Percentiles rank a stretch among this genome's conserved stretches.
phyloP scores from a whole-genome alignment of 768 basidiomycete genomes.

The Pleurotus tuoliensis region DNA sequence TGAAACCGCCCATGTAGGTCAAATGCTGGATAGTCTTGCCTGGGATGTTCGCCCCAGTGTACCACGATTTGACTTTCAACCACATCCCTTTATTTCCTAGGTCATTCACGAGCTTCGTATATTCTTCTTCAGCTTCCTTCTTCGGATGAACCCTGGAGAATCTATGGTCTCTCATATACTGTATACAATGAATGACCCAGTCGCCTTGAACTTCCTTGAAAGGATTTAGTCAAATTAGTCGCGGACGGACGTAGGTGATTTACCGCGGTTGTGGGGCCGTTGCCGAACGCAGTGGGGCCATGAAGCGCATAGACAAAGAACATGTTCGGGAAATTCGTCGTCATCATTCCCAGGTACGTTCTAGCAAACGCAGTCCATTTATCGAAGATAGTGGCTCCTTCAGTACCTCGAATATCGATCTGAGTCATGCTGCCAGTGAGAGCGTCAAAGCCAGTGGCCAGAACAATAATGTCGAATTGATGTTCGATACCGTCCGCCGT shows the following conservation, averaged over 20 bases:
- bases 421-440: slow-evolving; percentile 19
- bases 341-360: slow-evolving; percentile 20
- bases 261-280: slow-evolving; percentile 21
- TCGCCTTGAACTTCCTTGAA: slow-evolving; percentile 20
- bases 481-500: slow-evolving; percentile 17
- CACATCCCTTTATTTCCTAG: slow-evolving; percentile 12
- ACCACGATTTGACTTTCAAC: slow-evolving; percentile 21
- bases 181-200: slow-evolving; percentile 20
- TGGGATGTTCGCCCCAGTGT: slow-evolving; percentile 22
- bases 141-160: slow-evolving; percentile 11
- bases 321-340: slow-evolving; percentile 20
- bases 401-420: slow-evolving; percentile 16
- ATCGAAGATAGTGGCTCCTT: slow-evolving; percentile 16
- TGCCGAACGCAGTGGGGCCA: slow-evolving; percentile 21
- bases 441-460: slow-evolving; percentile 23
- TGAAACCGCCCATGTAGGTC: slow-evolving; percentile 21
- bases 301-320: slow-evolving; percentile 23
- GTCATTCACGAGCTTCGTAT: slow-evolving; percentile 11
- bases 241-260: not conserved
- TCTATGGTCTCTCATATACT: slow-evolving; percentile 12
- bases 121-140: slow-evolving; percentile 11
- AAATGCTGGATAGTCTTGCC: slow-evolving; percentile 19
- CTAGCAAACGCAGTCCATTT: slow-evolving; percentile 19
- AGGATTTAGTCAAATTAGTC: not conserved
- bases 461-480: slow-evolving; percentile 17